These are phyloP conservation scores for Ascocoryne sarcoides DNA, from an alignment of 2,329 filamentous ascomycete species.

Conservation along the genomic window DNA sequence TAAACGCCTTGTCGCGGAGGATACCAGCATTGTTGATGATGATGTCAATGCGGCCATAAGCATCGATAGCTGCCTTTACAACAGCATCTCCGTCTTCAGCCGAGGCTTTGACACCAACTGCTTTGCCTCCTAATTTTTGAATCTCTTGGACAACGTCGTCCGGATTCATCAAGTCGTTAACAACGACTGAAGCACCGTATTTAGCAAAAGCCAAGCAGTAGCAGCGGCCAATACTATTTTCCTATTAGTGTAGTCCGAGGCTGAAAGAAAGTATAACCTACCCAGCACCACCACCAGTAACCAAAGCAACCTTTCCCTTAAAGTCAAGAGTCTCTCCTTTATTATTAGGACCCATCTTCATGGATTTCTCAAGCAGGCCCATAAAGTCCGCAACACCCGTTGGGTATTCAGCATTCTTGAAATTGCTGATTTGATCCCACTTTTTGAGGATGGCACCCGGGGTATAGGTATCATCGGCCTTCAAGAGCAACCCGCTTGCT, in stretches of 20 bases:
- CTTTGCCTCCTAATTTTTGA: slow-evolving; percentile 78
- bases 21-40: slow-evolving; percentile 98
- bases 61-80: slow-evolving; percentile 87
- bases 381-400: slow-evolving; percentile 83
- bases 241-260: background rate
- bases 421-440: slow-evolving; percentile 84
- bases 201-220: slow-evolving; percentile 86
- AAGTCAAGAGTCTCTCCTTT: slow-evolving; percentile 70
- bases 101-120: slow-evolving; percentile 85
- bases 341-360: slow-evolving; percentile 66
- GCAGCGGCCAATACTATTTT: slow-evolving; percentile 67
- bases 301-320: slow-evolving; percentile 72
- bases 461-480: slow-evolving; percentile 80
- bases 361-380: slow-evolving; percentile 71
- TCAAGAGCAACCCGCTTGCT: slow-evolving; percentile 77
- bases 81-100: slow-evolving; percentile 88
- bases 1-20: slow-evolving; percentile 93
- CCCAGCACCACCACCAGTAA: slow-evolving; percentile 82
- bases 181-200: slow-evolving; percentile 74
- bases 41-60: slow-evolving; percentile 88
- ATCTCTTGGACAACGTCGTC: slow-evolving; percentile 90
- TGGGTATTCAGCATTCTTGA: slow-evolving; percentile 75
- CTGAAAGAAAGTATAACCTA: slow-evolving; percentile 29
- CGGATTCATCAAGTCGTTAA: slow-evolving; percentile 93
- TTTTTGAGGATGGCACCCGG: slow-evolving; percentile 80